Base-by-base conservation (phyloP, 2,329 filamentous ascomycete species). In the Colletotrichum sp. region DNA sequence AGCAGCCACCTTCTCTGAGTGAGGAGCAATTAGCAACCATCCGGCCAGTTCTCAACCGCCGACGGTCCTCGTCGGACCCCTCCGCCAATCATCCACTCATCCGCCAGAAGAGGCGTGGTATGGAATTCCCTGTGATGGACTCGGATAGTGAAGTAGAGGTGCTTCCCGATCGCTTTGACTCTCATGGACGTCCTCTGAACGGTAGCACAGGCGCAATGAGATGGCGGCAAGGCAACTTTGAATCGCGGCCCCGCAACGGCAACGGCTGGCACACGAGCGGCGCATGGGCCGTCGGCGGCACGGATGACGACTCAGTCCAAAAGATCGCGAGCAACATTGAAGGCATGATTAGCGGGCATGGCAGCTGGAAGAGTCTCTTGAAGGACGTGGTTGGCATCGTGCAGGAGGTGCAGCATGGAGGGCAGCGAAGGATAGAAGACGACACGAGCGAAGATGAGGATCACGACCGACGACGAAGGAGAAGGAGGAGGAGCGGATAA, bases 111-210 rank as follows among this genome's bases (percentile, higher is more conserved):
- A 80, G 76, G 13, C 60, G 76, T n/a, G 70, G 63, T 63, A 48
- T 70, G 2, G 76, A 79, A 3, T 77, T 76, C 4, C 76, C 78
- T 15, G 74, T 80, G 43, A 52, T 52, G 1, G 81, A 81, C 21
- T 82, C 82, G 2, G 84, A 85, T 21, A 82, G 84, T 5, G 82
- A 85, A 1, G 80, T 89, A 2, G 88, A 90, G 77, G 77, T 83
- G 4, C 79, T 90, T 0, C 88, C 88, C 0, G 86, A 87, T 67
- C 85, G 88, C 1, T 90, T 90, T 66, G 88, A 90, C 75, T 71
- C 79, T 1, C 78, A 86, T 3, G 88, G 89, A 2, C 83, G 81
- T 15, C 87, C 85, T 1, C 78, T 90, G 2, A 82, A 85, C 30
- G 12, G 58, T 61, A 78, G 78, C 9, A 78, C 76, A 30, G 74